Evolutionary conservation across 1,139 yeast genomes (phyloP).

Genomic region (Protomyces inundatus): DNA sequence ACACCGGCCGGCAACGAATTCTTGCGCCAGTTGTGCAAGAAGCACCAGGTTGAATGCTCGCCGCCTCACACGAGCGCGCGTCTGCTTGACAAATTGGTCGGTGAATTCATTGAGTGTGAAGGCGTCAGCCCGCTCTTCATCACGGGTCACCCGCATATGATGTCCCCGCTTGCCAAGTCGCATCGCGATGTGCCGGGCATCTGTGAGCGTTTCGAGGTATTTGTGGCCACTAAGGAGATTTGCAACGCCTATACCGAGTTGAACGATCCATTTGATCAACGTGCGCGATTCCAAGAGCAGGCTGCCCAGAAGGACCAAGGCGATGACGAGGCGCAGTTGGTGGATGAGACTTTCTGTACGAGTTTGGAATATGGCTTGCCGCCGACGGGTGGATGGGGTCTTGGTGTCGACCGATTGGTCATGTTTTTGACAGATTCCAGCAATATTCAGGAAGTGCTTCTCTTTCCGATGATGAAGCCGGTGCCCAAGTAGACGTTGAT

Average conservation of each 20-base stretch:
- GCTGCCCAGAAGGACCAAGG: conserved; percentile 98
- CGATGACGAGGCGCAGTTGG: conserved; percentile 96
- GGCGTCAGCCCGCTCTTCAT: conserved; percentile 96
- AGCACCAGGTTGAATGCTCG: conserved; percentile 81
- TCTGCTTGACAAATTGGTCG: conserved; percentile 96
- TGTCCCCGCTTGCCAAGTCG: conserved; percentile 98
- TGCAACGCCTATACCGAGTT: conserved; percentile 98
- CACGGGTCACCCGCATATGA: conserved; percentile 98
- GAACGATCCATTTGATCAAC: conserved; percentile 87
- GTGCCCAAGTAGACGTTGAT: not conserved
- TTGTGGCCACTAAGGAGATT: conserved; percentile 96
- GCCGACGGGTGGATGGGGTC: conserved; percentile 99
- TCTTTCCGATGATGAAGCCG: conserved; percentile 82
- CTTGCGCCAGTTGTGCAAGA: conserved; percentile 70
- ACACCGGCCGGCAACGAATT: conserved; percentile 89
- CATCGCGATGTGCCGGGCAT: conserved; percentile 87
- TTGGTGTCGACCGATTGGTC: conserved; percentile 97
- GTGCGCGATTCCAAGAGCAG: conserved; percentile 64
- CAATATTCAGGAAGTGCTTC: conserved; percentile 93
- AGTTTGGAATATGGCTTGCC: conserved; percentile 98
- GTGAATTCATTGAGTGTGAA: conserved; percentile 79
- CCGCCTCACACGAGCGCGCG: conserved; percentile 98
- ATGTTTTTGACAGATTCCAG: conserved; percentile 94
- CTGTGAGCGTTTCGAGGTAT: conserved; percentile 97
- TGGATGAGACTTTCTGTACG: conserved; percentile 94